These are phyloP conservation scores for Conticribra guillardii DNA, from an alignment of 108 stramenopile genomes.

Conservation along the genomic window DNA sequence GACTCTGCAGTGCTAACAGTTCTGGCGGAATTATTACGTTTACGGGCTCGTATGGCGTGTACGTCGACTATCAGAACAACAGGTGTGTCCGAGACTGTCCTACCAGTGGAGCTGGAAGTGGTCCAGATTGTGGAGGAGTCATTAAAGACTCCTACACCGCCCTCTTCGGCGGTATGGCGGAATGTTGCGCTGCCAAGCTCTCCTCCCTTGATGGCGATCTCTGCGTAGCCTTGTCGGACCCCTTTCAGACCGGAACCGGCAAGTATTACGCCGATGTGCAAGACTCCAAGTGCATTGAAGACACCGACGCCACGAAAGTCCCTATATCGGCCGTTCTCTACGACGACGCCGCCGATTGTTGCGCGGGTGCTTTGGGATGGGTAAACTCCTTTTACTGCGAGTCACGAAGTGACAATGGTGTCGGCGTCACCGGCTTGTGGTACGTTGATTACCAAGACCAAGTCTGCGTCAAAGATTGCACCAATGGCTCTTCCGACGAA, in stretches of 20 bases:
- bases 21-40: not conserved
- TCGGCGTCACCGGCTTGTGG: slow-evolving; percentile 2
- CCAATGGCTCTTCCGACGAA: not conserved
- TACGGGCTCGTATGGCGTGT: no score
- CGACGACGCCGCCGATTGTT: slow-evolving; percentile 12
- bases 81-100: no score
- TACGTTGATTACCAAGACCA: slow-evolving; percentile 1
- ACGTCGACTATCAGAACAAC: no score
- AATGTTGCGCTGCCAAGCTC: not conserved
- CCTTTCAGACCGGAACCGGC: slow-evolving; percentile 5
- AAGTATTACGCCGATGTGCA: not conserved
- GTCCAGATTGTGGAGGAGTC: no score
- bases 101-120: no score
- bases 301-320: not conserved
- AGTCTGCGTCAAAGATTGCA: slow-evolving; percentile 10
- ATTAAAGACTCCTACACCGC: not conserved
- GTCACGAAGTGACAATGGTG: not conserved
- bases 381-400: slow-evolving; percentile 6
- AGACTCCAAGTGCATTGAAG: not conserved
- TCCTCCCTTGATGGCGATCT: no score
- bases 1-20: not conserved
- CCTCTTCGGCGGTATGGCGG: not conserved
- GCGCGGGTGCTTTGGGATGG: not conserved
- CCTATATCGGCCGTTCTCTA: not conserved
- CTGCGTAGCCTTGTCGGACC: no score